Evolutionary conservation across 1,284 basidiomycete genomes (phyloP).

Genomic region (Vanrija humicola): DNA sequence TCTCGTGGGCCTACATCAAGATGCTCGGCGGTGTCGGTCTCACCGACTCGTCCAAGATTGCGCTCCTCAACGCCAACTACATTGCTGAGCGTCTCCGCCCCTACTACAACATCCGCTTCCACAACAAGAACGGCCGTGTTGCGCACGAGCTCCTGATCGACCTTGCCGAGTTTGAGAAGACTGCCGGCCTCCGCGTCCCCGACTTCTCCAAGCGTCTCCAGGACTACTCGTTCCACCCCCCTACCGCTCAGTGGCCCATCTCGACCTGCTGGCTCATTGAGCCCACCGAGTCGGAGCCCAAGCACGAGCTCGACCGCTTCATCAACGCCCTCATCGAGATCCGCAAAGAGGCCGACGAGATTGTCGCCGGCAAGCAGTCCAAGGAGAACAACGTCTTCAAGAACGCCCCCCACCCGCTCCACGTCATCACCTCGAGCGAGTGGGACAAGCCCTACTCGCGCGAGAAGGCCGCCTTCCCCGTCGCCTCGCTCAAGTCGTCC

Average conservation of each 20-base stretch:
- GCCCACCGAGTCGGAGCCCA: slow-evolving; percentile 87
- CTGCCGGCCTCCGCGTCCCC: slow-evolving; percentile 80
- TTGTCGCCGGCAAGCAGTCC: slow-evolving; percentile 78
- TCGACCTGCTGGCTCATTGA: slow-evolving; percentile 79
- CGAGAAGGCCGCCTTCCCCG: slow-evolving; percentile 76
- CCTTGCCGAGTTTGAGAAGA: slow-evolving; percentile 87
- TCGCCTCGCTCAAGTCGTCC: slow-evolving; percentile 69
- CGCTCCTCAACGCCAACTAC: slow-evolving; percentile 94
- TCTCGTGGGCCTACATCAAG: slow-evolving; percentile 97
- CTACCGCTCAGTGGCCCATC: slow-evolving; percentile 69
- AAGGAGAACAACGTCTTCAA: slow-evolving; percentile 81
- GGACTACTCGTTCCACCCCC: slow-evolving; percentile 45
- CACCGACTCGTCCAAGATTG: slow-evolving; percentile 75
- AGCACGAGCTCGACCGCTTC: slow-evolving; percentile 88
- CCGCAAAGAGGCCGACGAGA: slow-evolving; percentile 82
- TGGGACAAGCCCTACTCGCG: slow-evolving; percentile 89
- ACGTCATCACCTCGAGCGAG: slow-evolving; percentile 66
- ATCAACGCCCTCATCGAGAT: slow-evolving; percentile 97
- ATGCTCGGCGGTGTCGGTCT: slow-evolving; percentile 93
- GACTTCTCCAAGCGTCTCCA: slow-evolving; percentile 94
- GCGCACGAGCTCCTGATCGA: slow-evolving; percentile 96
- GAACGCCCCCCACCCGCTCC: slow-evolving; percentile 88
- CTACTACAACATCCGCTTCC: slow-evolving; percentile 85
- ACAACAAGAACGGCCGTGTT: slow-evolving; percentile 82
- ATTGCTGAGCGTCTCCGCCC: slow-evolving; percentile 82